phyloP scores from a whole-genome alignment of 2,329 filamentous ascomycete species.

The Clonostachys rhizophaga region DNA sequence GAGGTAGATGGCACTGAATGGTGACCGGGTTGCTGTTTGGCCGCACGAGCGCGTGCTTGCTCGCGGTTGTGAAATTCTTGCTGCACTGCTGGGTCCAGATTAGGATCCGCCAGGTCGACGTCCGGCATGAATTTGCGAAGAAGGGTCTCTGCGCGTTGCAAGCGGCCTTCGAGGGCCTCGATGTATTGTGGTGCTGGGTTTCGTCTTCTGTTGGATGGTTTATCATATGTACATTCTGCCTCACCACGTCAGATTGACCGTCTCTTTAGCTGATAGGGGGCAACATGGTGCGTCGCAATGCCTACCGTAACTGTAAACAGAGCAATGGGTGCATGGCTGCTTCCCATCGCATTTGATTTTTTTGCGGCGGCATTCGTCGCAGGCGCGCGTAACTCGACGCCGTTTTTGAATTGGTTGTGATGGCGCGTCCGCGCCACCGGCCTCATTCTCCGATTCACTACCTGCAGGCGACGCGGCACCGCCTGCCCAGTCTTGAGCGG shows the following conservation, averaged over 20 bases:
- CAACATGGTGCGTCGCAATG: conserved; percentile 2
- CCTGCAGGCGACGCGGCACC: conserved; percentile 32
- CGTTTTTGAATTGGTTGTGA: conserved; percentile 67
- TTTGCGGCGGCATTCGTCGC: conserved; percentile 78
- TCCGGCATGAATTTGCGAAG: conserved; percentile 78
- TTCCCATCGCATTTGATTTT: conserved; percentile 88
- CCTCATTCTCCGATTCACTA: conserved; percentile 35
- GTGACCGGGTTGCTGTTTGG: conserved; percentile 6
- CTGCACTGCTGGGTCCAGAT: conserved; percentile 71
- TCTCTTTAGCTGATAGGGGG: background rate
- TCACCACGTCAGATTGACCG: background rate
- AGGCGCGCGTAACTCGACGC: conserved; percentile 73
- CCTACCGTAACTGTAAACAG: conserved; percentile 96
- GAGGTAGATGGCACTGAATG: conserved; percentile 3
- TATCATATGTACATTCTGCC: conserved; percentile 94
- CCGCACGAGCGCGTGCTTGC: conserved; percentile 39
- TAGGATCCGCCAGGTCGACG: conserved; percentile 79
- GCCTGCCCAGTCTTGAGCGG: conserved; percentile 20
- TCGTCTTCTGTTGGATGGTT: conserved; percentile 84
- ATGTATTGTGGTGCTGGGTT: conserved; percentile 93
- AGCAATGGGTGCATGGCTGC: conserved; percentile 91
- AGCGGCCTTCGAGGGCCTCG: conserved; percentile 76
- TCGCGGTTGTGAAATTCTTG: conserved; percentile 60
- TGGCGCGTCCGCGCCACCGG: conserved; percentile 29
- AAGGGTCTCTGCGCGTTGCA: conserved; percentile 78